Conservation (phyloP, 2,329 filamentous ascomycete genomes). For the Claviceps digitariae region DNA sequence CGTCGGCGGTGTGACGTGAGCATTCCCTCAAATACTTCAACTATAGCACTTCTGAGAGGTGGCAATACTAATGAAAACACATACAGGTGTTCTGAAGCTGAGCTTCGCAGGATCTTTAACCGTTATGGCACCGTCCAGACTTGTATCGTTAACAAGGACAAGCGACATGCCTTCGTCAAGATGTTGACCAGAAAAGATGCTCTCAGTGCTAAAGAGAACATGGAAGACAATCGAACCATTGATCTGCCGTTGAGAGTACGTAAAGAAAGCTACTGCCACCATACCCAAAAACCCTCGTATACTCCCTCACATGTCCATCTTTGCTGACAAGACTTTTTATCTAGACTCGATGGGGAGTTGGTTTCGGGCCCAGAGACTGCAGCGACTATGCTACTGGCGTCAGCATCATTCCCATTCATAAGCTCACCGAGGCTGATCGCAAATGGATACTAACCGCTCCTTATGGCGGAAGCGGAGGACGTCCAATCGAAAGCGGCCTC, state of each 20-base stretch:
- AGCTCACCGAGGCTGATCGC: constrained; percentile 87
- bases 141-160: constrained; percentile 96
- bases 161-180: constrained; percentile 97
- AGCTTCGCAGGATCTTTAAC: constrained; percentile 68
- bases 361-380: constrained; percentile 92
- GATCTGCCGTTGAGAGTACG: constrained; percentile 62
- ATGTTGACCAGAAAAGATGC: constrained; percentile 88
- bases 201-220: constrained; percentile 67
- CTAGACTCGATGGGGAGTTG: constrained; percentile 91
- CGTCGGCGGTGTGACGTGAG: constrained; percentile 85
- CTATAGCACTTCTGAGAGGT: not conserved
- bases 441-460: constrained; percentile 96
- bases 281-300: not conserved
- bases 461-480: constrained; percentile 82
- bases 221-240: constrained; percentile 64
- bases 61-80: not conserved
- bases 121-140: constrained; percentile 84
- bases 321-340: constrained; percentile 7
- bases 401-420: constrained; percentile 83
- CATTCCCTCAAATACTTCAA: constrained; percentile 11
- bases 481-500: constrained; percentile 65
- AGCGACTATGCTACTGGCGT: constrained; percentile 89
- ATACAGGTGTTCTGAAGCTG: constrained; percentile 57
- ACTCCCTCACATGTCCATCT: not conserved
- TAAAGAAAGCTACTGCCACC: constrained; percentile 7